Conservation (phyloP, 1,284 basidiomycete genomes). For the Apiotrichum veenhuisii region DNA sequence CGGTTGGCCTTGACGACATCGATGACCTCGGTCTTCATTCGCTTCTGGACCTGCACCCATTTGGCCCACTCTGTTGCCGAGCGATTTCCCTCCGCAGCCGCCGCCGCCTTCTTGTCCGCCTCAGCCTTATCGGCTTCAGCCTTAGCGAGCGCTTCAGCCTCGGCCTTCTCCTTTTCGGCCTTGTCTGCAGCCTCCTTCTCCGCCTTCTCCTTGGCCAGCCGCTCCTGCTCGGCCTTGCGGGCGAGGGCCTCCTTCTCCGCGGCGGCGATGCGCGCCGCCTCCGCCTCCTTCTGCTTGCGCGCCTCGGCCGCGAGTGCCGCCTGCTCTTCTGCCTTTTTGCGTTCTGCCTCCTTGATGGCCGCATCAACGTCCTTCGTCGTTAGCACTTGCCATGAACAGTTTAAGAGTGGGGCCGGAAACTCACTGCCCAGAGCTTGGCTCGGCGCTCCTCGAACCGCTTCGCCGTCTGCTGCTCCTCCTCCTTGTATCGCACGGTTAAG, state of each 20-base stretch:
- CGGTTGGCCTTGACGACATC: constrained; percentile 65
- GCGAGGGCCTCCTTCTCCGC: constrained; percentile 27
- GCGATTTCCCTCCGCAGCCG: constrained; percentile 5
- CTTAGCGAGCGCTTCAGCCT: constrained; percentile 10
- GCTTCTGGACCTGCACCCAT: constrained; percentile 61
- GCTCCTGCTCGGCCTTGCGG: constrained; percentile 27
- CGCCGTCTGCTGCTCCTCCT: constrained; percentile 33
- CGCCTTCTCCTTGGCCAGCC: constrained; percentile 20
- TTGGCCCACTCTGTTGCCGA: constrained; percentile 65
- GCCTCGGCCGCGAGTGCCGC: constrained; percentile 10
- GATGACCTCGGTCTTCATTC: constrained; percentile 72
- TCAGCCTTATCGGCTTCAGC: constrained; percentile 11
- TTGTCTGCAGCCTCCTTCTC: constrained; percentile 20
- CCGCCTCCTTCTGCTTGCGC: constrained; percentile 23
- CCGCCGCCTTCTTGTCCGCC: constrained; percentile 17
- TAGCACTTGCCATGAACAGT: not conserved
- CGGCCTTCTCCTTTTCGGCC: constrained; percentile 14
- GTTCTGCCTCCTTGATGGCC: constrained; percentile 28
- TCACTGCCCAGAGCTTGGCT: constrained; percentile 39
- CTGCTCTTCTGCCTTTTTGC: constrained; percentile 22
- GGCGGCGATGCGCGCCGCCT: constrained; percentile 21
- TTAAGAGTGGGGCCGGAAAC: constrained; percentile 8
- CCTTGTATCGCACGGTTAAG: constrained; percentile 27
- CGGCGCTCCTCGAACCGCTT: constrained; percentile 34
- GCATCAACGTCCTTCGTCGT: constrained; percentile 35